Evolutionary conservation across 2,329 filamentous ascomycete genomes (phyloP).

Genomic region (Tolypocladium paradoxum): DNA sequence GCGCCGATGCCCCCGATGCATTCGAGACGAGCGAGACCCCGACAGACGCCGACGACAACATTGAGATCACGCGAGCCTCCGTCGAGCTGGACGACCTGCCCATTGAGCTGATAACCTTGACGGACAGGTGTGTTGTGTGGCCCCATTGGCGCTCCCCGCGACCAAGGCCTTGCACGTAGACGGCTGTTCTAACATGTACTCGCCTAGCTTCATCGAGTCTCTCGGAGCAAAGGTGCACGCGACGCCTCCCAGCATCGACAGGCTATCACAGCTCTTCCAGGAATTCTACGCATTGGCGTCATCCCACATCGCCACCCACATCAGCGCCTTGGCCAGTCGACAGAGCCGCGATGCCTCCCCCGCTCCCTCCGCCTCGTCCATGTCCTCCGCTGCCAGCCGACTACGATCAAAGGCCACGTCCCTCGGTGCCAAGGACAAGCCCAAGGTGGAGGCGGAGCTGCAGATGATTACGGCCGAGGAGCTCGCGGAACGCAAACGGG

Average conservation of each 20-base stretch:
- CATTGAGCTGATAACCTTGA: slow-evolving; percentile 83
- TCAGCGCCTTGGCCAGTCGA: slow-evolving; percentile 65
- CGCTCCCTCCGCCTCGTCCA: slow-evolving; percentile 41
- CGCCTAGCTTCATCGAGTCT: slow-evolving; percentile 73
- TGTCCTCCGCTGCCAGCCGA: slow-evolving; percentile 44
- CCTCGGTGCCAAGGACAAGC: slow-evolving; percentile 41
- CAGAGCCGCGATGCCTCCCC: slow-evolving; percentile 59
- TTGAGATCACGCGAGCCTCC: slow-evolving; percentile 40
- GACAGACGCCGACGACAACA: slow-evolving; percentile 31
- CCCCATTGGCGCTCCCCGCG: background rate
- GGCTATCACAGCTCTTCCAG: slow-evolving; percentile 78
- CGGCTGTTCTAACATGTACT: background rate
- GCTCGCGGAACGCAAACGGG: slow-evolving; percentile 67
- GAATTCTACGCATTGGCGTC: slow-evolving; percentile 82
- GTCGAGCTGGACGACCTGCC: slow-evolving; percentile 81
- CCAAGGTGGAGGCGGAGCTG: slow-evolving; percentile 42
- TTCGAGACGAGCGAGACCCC: slow-evolving; percentile 34
- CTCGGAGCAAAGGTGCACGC: slow-evolving; percentile 79
- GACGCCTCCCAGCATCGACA: slow-evolving; percentile 72
- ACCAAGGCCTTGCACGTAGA: background rate
- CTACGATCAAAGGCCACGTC: slow-evolving; percentile 45
- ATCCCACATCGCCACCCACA: slow-evolving; percentile 75
- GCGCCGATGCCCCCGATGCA: slow-evolving; percentile 29
- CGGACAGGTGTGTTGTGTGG: slow-evolving; percentile 56
- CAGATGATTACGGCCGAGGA: slow-evolving; percentile 90